Evolutionary conservation across 306 rosid species (phyloP), one percentile per base, ranked within the genome.

Genomic region (Corylus avellana): DNA sequence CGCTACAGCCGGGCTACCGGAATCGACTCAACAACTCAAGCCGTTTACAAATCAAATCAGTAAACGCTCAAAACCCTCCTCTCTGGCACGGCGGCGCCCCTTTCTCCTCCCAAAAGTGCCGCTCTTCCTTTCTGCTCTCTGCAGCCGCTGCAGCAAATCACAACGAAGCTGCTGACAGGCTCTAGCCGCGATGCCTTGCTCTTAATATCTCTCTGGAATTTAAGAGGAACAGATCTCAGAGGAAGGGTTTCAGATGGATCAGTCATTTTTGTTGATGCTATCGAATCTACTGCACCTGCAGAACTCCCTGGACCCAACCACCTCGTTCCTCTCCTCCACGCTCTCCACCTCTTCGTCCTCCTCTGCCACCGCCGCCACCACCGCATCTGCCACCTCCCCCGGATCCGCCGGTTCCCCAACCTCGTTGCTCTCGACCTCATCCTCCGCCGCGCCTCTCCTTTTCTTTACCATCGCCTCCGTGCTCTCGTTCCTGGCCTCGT

Each of bases 401-500:
- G 63, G 80, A 1, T 74, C 84, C 58, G 6, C 85, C 27, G 18
- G 87, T n/a, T 78, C 89, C 80, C 81, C 97, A 7, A 54, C 93
- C 22, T 87, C 93, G 64, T 92, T 91, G 74, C 93, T 90, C 86
- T 55, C 90, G 76, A 88, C 97, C 35, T 94, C 97, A 85, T 90
- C 97, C 86, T 88, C 93, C 72, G 84, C 96, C 66, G 97, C 98
- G 14, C 98, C 97, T 5, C 97, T 94, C 74, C 94, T 94, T 78
- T 93, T 94, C 89, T 94, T 94, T 90, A 90, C 98, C 83, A 91
- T 92, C 76, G 93, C 98, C 51, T 92, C 97, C 47, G 97, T 92
- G 18, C 97, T 94, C 73, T 94, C 98, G 81, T 90, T 86, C 90
- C 86, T 92, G 51, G 92, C 95, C 66, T 88, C 98, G 77, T 75